Evolutionary conservation across 345 rosid species (phyloP), one percentile per base, ranked within the genome.

Genomic region (Linum lewisii): DNA sequence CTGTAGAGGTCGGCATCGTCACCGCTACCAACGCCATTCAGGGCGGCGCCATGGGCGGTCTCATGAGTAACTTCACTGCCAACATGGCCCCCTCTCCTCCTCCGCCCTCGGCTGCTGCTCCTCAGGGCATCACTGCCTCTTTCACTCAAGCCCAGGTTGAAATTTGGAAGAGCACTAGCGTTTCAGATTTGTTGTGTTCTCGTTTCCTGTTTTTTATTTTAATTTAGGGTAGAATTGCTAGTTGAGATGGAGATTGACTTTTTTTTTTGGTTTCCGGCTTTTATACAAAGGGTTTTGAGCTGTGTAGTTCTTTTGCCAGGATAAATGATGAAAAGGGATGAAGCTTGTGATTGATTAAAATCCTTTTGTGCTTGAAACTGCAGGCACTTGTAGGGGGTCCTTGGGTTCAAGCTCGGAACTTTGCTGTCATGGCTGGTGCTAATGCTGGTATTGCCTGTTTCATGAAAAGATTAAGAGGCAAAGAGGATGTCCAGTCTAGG

Each of bases 311-410:
- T 16, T 42, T 42, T 16, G 2, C 47, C 45, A 11, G 15, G 13
- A 42, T 0, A 42, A 16, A 42, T 11, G 14, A 42, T 2, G 47
- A 42, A 42, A 42, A 11, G 14, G 47, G 47, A 42, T 11, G 18
- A 11, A 11, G 15, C 5, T 42, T 11, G 15, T 7, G 14, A 42
- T 42, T 36, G 4, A 15, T 1, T 5, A 23, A 58, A 63, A 47
- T 24, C 42, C 50, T 38, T 13, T 20, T 52, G 34, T 29, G 7
- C 34, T 29, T 29, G 63, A 45, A 34, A 8, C 50, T 18, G 53
- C 82, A 91, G 98, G 95, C 92, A 56, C 71, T 91, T 37, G 72
- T 86, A 25, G 98, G 96, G 57, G 96, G 98, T 26, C 98, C 96
- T 2, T 76, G 84, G 74, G 69, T 81, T 21, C 98, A 92, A 86